Percentiles rank a stretch among this genome's conserved stretches.
Evolutionary conservation across 225 moss, liverwort and hornwort genomes (phyloP).

Genomic region (Asterella californica): DNA sequence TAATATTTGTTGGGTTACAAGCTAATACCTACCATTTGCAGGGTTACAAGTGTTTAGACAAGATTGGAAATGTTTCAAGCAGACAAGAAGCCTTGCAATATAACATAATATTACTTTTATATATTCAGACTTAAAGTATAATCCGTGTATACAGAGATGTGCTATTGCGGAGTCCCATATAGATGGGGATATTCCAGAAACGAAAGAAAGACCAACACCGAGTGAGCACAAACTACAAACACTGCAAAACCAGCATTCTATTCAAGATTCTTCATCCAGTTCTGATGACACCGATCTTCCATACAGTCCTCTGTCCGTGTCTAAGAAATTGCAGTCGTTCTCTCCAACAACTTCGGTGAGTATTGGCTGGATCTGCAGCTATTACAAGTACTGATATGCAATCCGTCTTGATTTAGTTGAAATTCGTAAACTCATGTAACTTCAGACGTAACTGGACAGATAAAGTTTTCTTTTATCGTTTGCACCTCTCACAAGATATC

Average conservation of each 20-base stretch:
- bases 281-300: slow-evolving; percentile 26
- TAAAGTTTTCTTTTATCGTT: background rate
- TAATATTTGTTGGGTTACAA: background rate
- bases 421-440: background rate
- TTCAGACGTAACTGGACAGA: background rate
- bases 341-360: slow-evolving; percentile 24
- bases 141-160: slow-evolving; percentile 27
- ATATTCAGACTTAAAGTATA: too few species aligned
- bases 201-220: background rate
- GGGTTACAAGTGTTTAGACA: too few species aligned
- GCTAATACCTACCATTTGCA: background rate
- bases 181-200: background rate
- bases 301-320: slow-evolving; percentile 13
- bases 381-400: too few species aligned
- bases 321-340: slow-evolving; percentile 22
- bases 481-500: background rate
- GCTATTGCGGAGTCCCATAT: background rate
- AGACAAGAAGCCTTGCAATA: too few species aligned
- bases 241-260: slow-evolving; percentile 3
- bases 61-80: too few species aligned
- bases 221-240: slow-evolving; percentile 11
- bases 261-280: slow-evolving; percentile 27
- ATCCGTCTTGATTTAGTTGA: too few species aligned
- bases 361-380: too few species aligned
- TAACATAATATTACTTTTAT: too few species aligned